Evolutionary conservation across 371 early-diverging fungal species (phyloP), one percentile per base, ranked within the genome.

Genomic region (Mortierella sp.): DNA sequence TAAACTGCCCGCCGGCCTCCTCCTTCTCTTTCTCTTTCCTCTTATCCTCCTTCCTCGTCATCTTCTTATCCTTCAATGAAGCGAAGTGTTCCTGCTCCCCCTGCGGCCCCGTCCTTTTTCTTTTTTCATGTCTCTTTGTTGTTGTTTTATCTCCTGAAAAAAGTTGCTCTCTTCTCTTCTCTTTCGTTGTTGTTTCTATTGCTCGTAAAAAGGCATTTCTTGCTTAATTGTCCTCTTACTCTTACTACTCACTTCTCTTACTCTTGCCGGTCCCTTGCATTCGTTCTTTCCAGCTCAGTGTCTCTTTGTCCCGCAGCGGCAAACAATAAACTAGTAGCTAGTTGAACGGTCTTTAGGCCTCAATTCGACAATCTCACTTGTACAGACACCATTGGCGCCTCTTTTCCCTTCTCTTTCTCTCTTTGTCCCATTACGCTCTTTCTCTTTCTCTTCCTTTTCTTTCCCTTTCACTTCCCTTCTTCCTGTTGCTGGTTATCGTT

Each of bases 41-140:
- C 19, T 28, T 54, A 2, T 24, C 54, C 19, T 21, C 24, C n/a
- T 54, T 19, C 24, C 54, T 54, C 61, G 43, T 40, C 61, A 6
- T 40, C 43, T 40, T 40, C 43, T 40, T 40, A 40, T 40, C 43
- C 43, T 40, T 40, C 43, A 40, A 40, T 40, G 43, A 40, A 40
- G 43, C 6, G 43, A 40, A 40, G 43, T 40, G 43, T 40, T 40
- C 43, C 43, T 19, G 6, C 21, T 10, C 13, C 67, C 67, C 67
- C 67, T 67, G 67, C 67, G 67, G 40, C n/a, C 67, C 67, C 67
- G 67, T 67, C 67, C 67, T 67, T 50, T 50, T 50, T 16, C 13
- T 16, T 50, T 16, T 14, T 50, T 50, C 0, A 3, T 14, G 2
- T 50, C 2, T 50, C 11, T 50, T 13, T 40, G 2, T 40, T 40